phyloP scores from a whole-genome alignment of 768 basidiomycete species.

The Kwoniella europaea region DNA sequence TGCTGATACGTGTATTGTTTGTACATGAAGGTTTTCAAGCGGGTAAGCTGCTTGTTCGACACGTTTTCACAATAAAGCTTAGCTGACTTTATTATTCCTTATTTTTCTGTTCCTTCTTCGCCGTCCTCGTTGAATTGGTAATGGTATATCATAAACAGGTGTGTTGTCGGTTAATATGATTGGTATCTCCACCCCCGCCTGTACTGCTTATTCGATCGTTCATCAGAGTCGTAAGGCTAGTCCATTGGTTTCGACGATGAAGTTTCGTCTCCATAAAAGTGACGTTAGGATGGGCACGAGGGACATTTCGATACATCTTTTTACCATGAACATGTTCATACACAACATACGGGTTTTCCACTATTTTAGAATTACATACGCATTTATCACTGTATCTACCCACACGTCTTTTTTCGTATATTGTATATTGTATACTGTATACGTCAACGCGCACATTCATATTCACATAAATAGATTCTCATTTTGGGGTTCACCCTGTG shows the following conservation, averaged over 20 bases:
- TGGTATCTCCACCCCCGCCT: not conserved
- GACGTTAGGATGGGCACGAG: too few relatives aligned
- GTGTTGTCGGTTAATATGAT: slow-evolving; percentile 28
- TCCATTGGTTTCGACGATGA: slow-evolving; percentile 11
- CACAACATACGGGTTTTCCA: too few relatives aligned
- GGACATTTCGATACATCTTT: not conserved
- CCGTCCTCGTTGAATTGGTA: not conserved
- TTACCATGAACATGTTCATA: not conserved
- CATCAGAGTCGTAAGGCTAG: slow-evolving; percentile 13
- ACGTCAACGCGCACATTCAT: too few relatives aligned
- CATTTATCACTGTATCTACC: too few relatives aligned
- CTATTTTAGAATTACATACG: too few relatives aligned
- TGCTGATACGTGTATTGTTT: not conserved
- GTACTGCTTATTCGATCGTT: not conserved
- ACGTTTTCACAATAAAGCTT: too few relatives aligned
- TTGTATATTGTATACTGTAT: too few relatives aligned
- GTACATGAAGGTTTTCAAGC: slow-evolving; percentile 22
- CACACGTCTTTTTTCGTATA: too few relatives aligned
- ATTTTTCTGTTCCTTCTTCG: not conserved
- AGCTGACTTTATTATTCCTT: not conserved
- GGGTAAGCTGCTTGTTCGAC: slow-evolving; percentile 7
- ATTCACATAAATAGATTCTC: too few relatives aligned
- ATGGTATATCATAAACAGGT: slow-evolving; percentile 15
- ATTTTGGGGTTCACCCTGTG: too few relatives aligned
- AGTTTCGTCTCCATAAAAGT: too few relatives aligned